These are phyloP conservation scores for Glutinoglossum americanum DNA, from an alignment of 495 filamentous ascomycete genomes.

Conservation along the genomic window DNA sequence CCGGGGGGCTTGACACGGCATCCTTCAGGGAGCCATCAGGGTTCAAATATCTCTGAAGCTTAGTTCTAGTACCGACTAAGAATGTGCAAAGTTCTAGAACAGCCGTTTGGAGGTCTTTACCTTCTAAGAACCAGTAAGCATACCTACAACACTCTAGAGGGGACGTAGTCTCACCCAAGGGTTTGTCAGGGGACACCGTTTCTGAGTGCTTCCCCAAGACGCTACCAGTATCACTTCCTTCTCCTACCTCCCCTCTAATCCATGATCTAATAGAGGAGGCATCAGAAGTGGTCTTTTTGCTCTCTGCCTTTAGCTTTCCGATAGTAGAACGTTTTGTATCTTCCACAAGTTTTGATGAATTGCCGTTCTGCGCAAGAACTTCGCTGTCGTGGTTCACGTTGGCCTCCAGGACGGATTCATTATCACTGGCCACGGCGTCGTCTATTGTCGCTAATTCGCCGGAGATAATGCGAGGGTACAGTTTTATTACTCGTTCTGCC, in stretches of 20 bases:
- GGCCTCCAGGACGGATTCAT: neutral
- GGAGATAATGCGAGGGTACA: slow-evolving; percentile 70
- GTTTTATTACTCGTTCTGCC: slow-evolving; percentile 64
- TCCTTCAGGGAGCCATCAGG: slow-evolving; percentile 51
- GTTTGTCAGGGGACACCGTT: slow-evolving; percentile 17
- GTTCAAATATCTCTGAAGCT: slow-evolving; percentile 60
- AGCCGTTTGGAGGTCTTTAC: slow-evolving; percentile 60
- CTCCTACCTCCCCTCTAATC: slow-evolving; percentile 24
- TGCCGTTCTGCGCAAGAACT: neutral
- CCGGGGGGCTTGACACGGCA: slow-evolving; percentile 3
- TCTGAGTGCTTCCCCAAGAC: slow-evolving; percentile 19
- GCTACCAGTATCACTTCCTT: slow-evolving; percentile 25
- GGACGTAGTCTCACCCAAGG: slow-evolving; percentile 19
- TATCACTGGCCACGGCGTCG: neutral
- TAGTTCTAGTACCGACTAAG: slow-evolving; percentile 59
- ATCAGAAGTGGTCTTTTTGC: slow-evolving; percentile 33
- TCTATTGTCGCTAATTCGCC: slow-evolving; percentile 41
- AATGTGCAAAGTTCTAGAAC: slow-evolving; percentile 67
- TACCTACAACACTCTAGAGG: neutral
- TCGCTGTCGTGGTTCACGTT: neutral
- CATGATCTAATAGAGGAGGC: slow-evolving; percentile 43
- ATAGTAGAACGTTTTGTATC: neutral
- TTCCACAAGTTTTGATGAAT: neutral
- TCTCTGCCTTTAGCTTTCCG: slow-evolving; percentile 11
- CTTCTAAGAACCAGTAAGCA: slow-evolving; percentile 22